Percentiles rank a stretch among this genome's conserved stretches.
Evolutionary conservation across 441 rosid species (phyloP).

Genomic region (Populus tomentosa): DNA sequence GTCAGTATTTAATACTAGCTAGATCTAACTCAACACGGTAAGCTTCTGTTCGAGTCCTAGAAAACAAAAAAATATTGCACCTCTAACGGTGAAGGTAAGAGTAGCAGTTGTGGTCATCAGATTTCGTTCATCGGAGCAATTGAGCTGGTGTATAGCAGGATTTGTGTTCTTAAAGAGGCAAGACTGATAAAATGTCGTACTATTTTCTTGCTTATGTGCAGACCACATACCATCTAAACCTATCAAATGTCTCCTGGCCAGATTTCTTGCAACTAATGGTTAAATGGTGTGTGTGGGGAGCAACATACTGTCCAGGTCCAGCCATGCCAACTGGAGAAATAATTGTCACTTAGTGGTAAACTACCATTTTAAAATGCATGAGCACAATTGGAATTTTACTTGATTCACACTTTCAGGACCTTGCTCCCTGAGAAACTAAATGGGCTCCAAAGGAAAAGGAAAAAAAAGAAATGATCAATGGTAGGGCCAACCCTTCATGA

Average conservation of each 20-base stretch:
- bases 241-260: neutral
- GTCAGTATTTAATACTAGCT: neutral
- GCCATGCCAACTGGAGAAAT: too few relatives aligned
- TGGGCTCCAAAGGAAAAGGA: neutral
- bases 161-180: neutral
- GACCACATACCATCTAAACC: neutral
- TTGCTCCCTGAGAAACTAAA: neutral
- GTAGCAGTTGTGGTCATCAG: neutral
- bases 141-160: neutral
- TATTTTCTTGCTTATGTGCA: neutral
- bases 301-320: too few relatives aligned
- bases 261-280: neutral
- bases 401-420: neutral
- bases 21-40: neutral
- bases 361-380: neutral
- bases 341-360: too few relatives aligned
- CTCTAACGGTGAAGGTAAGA: neutral
- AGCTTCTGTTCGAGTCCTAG: neutral
- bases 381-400: neutral
- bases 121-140: neutral
- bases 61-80: too few relatives aligned
- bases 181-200: neutral
- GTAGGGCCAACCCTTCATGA: neutral
- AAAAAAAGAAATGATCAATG: neutral
- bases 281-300: too few relatives aligned